Evolutionary conservation across 345 rosid species (phyloP).

Genomic region (Rubroshorea leprosula): DNA sequence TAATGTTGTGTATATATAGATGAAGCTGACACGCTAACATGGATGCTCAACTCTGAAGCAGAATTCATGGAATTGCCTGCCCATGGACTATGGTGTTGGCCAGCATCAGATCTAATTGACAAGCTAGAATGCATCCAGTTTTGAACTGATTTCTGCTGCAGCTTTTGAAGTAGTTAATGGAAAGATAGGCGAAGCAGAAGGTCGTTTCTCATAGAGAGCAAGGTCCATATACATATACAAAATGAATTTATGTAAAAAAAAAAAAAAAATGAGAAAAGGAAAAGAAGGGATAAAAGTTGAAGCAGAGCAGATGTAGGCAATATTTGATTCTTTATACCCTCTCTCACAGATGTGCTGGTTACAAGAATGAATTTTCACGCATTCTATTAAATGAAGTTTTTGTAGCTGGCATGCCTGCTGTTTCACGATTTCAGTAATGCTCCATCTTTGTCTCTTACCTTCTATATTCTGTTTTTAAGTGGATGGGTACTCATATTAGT

Average conservation of each 20-base stretch:
- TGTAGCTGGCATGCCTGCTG: too few species aligned
- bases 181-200: conserved; percentile 12
- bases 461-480: too few species aligned
- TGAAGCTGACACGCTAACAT: conserved; percentile 28
- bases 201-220: conserved; percentile 9
- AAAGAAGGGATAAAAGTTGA: neutral
- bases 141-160: conserved; percentile 25
- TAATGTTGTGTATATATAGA: conserved; percentile 24
- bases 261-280: neutral
- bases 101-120: conserved; percentile 13
- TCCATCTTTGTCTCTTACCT: too few species aligned
- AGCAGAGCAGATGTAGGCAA: conserved; percentile 26
- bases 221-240: conserved; percentile 20
- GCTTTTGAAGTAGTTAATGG: conserved; percentile 17
- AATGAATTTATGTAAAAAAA: conserved; percentile 24
- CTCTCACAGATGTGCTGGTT: too few species aligned
- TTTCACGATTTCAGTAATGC: too few species aligned
- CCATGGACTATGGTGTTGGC: conserved; percentile 19
- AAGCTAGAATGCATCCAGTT: conserved; percentile 23
- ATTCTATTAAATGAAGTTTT: too few species aligned
- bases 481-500: too few species aligned
- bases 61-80: conserved; percentile 8
- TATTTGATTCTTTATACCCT: conserved; percentile 31
- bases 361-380: too few species aligned
- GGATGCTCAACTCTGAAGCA: conserved; percentile 24